Evolutionary conservation across 441 rosid species (phyloP), one percentile per base, ranked within the genome.

Genomic region (Eutrema salsugineum): DNA sequence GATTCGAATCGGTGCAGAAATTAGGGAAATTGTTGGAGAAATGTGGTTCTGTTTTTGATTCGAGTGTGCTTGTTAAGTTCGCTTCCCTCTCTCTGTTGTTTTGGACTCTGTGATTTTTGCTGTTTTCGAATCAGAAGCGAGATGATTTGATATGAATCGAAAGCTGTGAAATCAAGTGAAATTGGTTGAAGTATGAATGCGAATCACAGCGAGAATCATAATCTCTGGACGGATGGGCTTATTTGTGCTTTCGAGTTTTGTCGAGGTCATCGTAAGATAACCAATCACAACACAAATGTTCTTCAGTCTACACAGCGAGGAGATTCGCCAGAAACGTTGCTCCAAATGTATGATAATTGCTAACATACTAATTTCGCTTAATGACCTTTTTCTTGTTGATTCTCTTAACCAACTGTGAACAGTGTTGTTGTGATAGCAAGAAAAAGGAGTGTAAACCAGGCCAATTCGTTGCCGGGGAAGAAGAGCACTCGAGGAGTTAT

Each of bases 181-280:
- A 15, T 38, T 24, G 53, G 14, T 65, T 49, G 6, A 15, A 66
- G 36, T 28, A 66, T 73, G 68, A 73, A 73, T 66, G 1, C 20
- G 46, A 73, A 75, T 22, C 35, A 57, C 53, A 55, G 43, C 36
- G 61, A 44, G 15, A 35, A 46, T 39, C 63, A 55, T 55, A 78
- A 78, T 53, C 81, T 84, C 46, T 83, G 91, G 91, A 83, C 69
- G 5, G 65, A 86, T 68, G 88, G 91, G 9, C 85, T 84, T 16
- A 78, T 81, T 12, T 83, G 85, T 63, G 91, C 84, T 54, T 84
- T 84, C n/a, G 87, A 84, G 58, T 81, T 56, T 40, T 60, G 73
- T 68, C 66, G 55, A 70, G 78, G 77, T 62, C 73, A 14, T 33
- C 68, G 50, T 70, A 82, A 66, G 66, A 62, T 33, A 57, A 36